Base-by-base conservation (phyloP, 352 stramenopile genomes). In the Phytophthora colocasiae region DNA sequence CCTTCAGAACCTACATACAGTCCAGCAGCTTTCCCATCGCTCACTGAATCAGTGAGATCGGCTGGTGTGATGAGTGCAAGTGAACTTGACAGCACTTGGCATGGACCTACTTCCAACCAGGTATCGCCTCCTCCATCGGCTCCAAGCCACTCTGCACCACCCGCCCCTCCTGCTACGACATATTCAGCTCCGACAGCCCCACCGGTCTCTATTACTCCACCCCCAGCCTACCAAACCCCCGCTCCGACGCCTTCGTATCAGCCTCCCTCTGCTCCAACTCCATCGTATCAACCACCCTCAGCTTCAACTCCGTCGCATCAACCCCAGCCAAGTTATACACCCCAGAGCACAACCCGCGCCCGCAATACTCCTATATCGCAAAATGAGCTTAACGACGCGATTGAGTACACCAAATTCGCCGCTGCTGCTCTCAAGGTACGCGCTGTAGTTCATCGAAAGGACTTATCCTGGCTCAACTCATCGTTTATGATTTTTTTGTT, bases 371-470 rank as follows among this genome's bases (percentile, higher is more conserved):
- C 75, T 3, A 71, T 83, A 19, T 87, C 82, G 15, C 83, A 92
- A 38, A 89, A 72, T 54, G 77, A 96, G 29, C 82, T 94, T 31
- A 91, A 93, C 52, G 87, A 96, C 48, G 87, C 87, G 8, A 89
- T 94, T 48, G 87, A 96, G 54, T 93, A 75, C 38, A 81, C 84
- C 12, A 94, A 94, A 63, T 96, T 96, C 38, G 87, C 87, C 4
- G 71, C 92, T 46, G 87, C 87, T 26, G 85, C 87, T 17, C 66
- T 96, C 22, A 94, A 96, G 78, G 85, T 91, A 72, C 32, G 50
- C 41, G 41, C 7, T 22, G 19, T 19, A 39, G 11, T 39, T 50
- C 3, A 12, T 15, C 32, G 14, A 12, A 19, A 4, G n/a, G 27
- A 49, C 6, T 34, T 32, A 38, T 19, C 19, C 15, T 11, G 22